Percentiles rank a stretch among this genome's conserved stretches.
phyloP scores from a whole-genome alignment of 1,139 yeast species.

The Debaryomycetaceae sp. region DNA sequence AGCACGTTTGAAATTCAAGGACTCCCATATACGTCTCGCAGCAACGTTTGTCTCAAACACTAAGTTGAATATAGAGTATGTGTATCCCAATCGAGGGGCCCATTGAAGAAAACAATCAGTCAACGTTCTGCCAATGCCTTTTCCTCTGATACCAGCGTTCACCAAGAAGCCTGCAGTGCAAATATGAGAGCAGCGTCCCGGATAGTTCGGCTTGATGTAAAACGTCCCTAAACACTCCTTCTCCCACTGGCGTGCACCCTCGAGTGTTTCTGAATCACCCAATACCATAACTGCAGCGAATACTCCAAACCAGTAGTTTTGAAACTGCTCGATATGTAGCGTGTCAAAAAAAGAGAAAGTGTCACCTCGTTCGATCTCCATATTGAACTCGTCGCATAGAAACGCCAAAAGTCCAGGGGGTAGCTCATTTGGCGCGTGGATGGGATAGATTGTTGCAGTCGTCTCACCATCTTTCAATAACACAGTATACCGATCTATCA shows the following conservation, averaged over 20 bases:
- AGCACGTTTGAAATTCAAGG: constrained; percentile 70
- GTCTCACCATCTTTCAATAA: constrained; percentile 84
- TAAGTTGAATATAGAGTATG: constrained; percentile 77
- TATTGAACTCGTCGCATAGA: constrained; percentile 85
- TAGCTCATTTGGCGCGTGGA: constrained; percentile 57
- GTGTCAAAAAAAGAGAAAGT: constrained; percentile 83
- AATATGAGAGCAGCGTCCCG: constrained; percentile 91
- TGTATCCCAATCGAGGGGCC: constrained; percentile 88
- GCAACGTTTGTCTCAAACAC: constrained; percentile 88
- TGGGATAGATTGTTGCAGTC: constrained; percentile 88
- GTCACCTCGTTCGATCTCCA: constrained; percentile 88
- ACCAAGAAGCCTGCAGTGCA: constrained; percentile 88
- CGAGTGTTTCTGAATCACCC: constrained; percentile 63
- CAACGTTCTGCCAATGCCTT: constrained; percentile 83
- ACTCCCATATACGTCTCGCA: constrained; percentile 75
- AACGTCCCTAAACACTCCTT: constrained; percentile 86
- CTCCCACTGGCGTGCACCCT: constrained; percentile 74
- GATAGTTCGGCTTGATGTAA: constrained; percentile 80
- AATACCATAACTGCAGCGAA: constrained; percentile 85
- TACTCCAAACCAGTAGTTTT: constrained; percentile 80
- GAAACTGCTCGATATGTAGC: constrained; percentile 68
- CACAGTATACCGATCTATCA: constrained; percentile 54
- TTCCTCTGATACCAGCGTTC: constrained; percentile 89
- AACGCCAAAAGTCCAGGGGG: constrained; percentile 80
- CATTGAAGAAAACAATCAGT: constrained; percentile 83